phyloP scores from a whole-genome alignment of 176 grass and related monocot species.

The Guadua angustifolia region DNA sequence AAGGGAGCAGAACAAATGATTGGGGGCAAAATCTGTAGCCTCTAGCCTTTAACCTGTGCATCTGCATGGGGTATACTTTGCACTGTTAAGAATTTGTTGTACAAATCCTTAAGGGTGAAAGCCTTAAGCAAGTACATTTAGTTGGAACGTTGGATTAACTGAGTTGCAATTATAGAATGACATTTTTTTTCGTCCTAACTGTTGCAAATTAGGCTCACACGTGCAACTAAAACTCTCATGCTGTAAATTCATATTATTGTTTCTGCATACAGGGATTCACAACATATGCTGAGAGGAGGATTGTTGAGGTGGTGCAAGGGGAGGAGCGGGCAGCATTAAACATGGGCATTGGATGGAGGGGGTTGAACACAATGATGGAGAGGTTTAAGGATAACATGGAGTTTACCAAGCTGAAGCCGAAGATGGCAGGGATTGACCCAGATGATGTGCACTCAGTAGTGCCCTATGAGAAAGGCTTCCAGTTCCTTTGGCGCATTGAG shows the following conservation, averaged over 20 bases:
- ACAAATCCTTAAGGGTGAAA: neutral
- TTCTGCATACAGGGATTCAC: constrained; percentile 74
- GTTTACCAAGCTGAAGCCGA: constrained; percentile 91
- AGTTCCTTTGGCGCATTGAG: constrained; percentile 96
- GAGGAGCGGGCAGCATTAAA: constrained; percentile 80
- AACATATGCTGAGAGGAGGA: constrained; percentile 92
- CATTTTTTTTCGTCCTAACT: neutral
- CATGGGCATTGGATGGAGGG: constrained; percentile 85
- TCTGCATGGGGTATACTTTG: neutral
- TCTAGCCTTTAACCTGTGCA: neutral
- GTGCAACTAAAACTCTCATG: constrained; percentile 3
- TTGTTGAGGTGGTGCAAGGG: constrained; percentile 92
- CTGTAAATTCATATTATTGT: neutral
- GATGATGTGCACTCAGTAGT: constrained; percentile 89
- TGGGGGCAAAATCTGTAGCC: neutral
- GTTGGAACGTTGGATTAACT: neutral
- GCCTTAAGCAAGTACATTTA: neutral
- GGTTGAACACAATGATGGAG: constrained; percentile 76
- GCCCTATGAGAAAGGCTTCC: constrained; percentile 97
- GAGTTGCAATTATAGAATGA: neutral
- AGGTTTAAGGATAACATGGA: constrained; percentile 97
- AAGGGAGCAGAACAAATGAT: neutral
- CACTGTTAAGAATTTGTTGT: neutral
- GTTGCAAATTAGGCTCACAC: neutral
- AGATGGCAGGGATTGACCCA: constrained; percentile 81